Evolutionary conservation across 768 basidiomycete genomes (phyloP).

Genomic region (Xerocomus brunneocitrinus): DNA sequence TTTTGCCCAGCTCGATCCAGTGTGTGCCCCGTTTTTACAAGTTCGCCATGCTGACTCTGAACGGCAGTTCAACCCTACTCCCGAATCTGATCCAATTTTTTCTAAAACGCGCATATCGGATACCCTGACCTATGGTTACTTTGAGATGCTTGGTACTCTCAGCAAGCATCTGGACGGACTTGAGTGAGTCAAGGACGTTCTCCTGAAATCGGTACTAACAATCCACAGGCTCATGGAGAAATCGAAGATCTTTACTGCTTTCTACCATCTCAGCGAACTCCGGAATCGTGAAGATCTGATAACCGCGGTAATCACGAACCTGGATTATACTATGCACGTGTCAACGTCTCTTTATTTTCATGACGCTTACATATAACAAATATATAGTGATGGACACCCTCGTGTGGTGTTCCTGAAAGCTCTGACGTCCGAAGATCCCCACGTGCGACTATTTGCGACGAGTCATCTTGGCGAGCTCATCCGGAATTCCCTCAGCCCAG

Average conservation of each 20-base stretch:
- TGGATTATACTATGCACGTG: constrained; percentile 85
- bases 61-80: constrained; percentile 62
- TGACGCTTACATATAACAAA: constrained; percentile 3
- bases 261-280: constrained; percentile 92
- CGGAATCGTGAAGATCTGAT: constrained; percentile 89
- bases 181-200: constrained; percentile 50
- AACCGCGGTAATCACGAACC: constrained; percentile 82
- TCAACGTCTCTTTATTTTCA: not conserved
- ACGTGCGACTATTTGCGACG: constrained; percentile 85
- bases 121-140: constrained; percentile 86
- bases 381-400: constrained; percentile 82
- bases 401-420: constrained; percentile 93
- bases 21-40: constrained; percentile 33
- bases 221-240: constrained; percentile 74
- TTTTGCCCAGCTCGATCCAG: constrained; percentile 91
- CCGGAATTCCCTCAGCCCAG: constrained; percentile 54
- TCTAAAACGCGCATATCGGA: constrained; percentile 77
- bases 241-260: constrained; percentile 89
- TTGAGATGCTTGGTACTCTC: constrained; percentile 91
- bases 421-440: constrained; percentile 88
- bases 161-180: constrained; percentile 88
- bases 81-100: constrained; percentile 76
- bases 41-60: not conserved
- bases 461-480: constrained; percentile 81
- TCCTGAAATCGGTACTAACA: constrained; percentile 2